These are phyloP conservation scores for Monosiga brevicollis DNA, from an alignment of 78 protist species.

Conservation along the genomic window DNA sequence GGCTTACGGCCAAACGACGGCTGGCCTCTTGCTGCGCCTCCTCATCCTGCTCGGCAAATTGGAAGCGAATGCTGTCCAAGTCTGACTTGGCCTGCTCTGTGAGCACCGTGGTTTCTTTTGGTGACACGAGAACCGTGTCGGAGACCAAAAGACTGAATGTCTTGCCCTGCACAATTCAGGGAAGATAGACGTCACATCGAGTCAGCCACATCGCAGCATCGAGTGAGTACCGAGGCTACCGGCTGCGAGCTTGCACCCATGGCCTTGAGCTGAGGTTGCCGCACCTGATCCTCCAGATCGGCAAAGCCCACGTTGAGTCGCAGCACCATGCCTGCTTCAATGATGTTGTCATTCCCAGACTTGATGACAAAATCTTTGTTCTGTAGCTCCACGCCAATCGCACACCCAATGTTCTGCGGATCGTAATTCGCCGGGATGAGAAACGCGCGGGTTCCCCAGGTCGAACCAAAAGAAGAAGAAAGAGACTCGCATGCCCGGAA, in stretches of 20 bases:
- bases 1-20: slow-evolving; percentile 19
- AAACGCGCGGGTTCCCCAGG: too few species aligned
- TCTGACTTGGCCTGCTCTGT: too few species aligned
- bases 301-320: slow-evolving; percentile 49
- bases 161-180: too few species aligned
- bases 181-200: too few species aligned
- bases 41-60: too few species aligned
- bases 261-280: slow-evolving; percentile 4
- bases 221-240: too few species aligned
- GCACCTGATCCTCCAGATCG: slow-evolving; percentile 4
- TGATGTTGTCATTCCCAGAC: slow-evolving; percentile 9
- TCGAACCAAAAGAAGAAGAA: too few species aligned
- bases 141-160: slow-evolving; percentile 23
- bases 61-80: background rate
- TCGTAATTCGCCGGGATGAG: too few species aligned
- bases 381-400: slow-evolving; percentile 57
- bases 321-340: slow-evolving; percentile 59
- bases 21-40: too few species aligned
- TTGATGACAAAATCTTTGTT: slow-evolving; percentile 23
- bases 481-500: too few species aligned
- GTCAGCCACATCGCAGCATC: too few species aligned
- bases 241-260: background rate
- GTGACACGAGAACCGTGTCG: slow-evolving; percentile 53
- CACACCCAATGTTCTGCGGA: slow-evolving; percentile 41
- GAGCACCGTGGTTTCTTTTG: slow-evolving; percentile 19